Evolutionary conservation across 2,329 filamentous ascomycete genomes (phyloP).

Genomic region (Monilinia polystroma): DNA sequence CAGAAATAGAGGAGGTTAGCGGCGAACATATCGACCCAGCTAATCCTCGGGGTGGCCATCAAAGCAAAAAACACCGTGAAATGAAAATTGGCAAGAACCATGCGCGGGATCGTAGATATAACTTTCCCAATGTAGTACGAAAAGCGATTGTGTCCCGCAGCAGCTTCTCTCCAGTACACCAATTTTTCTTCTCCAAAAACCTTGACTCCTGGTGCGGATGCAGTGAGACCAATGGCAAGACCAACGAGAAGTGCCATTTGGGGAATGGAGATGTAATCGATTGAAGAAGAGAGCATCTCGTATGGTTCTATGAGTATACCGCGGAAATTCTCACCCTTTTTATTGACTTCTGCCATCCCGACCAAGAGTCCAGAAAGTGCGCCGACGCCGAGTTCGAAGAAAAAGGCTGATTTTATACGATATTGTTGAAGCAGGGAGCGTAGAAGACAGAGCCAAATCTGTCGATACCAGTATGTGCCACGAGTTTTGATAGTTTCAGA

Average conservation of each 20-base stretch:
- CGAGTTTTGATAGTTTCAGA: constrained; percentile 49
- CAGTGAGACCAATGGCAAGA: constrained; percentile 56
- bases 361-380: constrained; percentile 54
- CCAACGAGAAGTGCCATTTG: constrained; percentile 53
- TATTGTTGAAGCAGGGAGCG: constrained; percentile 58
- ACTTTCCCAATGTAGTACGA: constrained; percentile 59
- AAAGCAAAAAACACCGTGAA: constrained; percentile 46
- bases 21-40: constrained; percentile 45
- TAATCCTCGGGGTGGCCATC: constrained; percentile 11
- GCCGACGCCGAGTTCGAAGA: constrained; percentile 55
- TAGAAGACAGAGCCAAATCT: constrained; percentile 53
- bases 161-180: constrained; percentile 55
- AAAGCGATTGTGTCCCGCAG: constrained; percentile 54
- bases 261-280: constrained; percentile 51
- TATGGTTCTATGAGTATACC: constrained; percentile 54
- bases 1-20: constrained; percentile 53
- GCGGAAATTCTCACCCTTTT: constrained; percentile 53
- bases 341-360: constrained; percentile 51
- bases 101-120: constrained; percentile 47
- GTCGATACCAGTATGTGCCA: constrained; percentile 49
- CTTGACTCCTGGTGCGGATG: constrained; percentile 55
- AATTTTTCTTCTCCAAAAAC: constrained; percentile 41
- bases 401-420: constrained; percentile 51
- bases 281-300: constrained; percentile 50
- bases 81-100: constrained; percentile 49